A percentile compares a stretch with the other conserved stretches of the same genome.
These are phyloP conservation scores for Aristolochia contorta DNA, from an alignment of 164 flowering plant species.

Conservation along the genomic window DNA sequence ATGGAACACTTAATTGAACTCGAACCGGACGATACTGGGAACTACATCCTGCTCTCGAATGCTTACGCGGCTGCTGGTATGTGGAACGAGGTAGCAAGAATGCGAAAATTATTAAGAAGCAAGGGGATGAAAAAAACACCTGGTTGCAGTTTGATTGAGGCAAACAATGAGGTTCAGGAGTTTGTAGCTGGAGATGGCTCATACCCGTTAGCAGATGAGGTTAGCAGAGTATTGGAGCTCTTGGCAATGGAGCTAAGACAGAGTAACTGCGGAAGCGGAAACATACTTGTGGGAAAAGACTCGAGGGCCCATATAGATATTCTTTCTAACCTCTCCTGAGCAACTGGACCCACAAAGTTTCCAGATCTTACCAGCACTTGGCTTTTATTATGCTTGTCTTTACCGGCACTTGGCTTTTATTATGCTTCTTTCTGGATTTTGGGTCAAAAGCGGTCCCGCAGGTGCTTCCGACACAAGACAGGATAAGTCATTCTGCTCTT, in stretches of 20 bases:
- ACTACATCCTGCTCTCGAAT: slow-evolving; percentile 22
- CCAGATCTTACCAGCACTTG: no score
- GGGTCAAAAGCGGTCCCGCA: no score
- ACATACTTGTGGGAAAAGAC: no score
- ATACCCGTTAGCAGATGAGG: slow-evolving; percentile 11
- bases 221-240: slow-evolving; percentile 13
- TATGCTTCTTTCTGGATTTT: no score
- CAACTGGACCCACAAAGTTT: no score
- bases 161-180: slow-evolving; percentile 21
- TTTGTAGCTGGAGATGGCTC: slow-evolving; percentile 21
- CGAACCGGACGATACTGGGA: slow-evolving; percentile 23
- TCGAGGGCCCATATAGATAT: no score
- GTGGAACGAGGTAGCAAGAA: slow-evolving; percentile 26
- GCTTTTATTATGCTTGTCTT: no score
- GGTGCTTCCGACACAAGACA: no score
- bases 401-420: no score
- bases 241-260: slow-evolving; percentile 6
- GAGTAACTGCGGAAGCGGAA: no score
- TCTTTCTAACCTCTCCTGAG: no score
- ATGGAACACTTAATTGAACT: slow-evolving; percentile 22
- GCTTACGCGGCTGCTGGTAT: slow-evolving; percentile 15
- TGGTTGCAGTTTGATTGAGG: slow-evolving; percentile 27
- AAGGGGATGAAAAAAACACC: slow-evolving; percentile 23
- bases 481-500: no score
- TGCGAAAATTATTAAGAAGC: slow-evolving; percentile 19